phyloP scores from a whole-genome alignment of 306 rosid species.

The Prunus armeniaca region DNA sequence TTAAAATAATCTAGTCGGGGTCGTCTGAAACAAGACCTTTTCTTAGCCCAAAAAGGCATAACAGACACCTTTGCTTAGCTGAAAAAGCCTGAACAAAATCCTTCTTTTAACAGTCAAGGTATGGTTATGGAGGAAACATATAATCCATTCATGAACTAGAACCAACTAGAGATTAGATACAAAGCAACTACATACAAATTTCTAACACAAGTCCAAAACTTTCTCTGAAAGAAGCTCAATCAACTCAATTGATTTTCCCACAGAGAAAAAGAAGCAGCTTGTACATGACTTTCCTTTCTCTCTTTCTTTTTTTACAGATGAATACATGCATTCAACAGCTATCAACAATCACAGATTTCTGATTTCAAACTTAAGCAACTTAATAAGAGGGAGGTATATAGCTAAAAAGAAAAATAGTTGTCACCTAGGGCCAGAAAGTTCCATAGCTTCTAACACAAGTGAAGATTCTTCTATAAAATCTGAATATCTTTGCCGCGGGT shows the following conservation, averaged over 20 bases:
- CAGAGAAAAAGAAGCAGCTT: conserved; percentile 33
- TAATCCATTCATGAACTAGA: neutral
- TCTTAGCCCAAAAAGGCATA: too few relatives aligned
- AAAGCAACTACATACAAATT: conserved; percentile 5
- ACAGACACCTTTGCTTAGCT: too few relatives aligned
- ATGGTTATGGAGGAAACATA: neutral
- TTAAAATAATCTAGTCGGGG: too few relatives aligned
- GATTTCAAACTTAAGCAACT: conserved; percentile 31
- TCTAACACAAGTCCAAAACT: conserved; percentile 22
- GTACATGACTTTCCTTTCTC: conserved; percentile 40
- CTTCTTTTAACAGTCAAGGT: too few relatives aligned
- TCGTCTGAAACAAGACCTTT: too few relatives aligned
- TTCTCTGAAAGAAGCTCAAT: conserved; percentile 20
- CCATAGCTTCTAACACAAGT: conserved; percentile 91
- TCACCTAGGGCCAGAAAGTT: conserved; percentile 99
- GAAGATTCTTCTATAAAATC: conserved; percentile 93
- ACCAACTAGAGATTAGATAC: neutral
- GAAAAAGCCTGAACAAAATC: too few relatives aligned
- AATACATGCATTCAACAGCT: conserved; percentile 50
- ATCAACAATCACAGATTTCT: conserved; percentile 34
- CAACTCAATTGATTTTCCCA: conserved; percentile 25
- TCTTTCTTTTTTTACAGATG: conserved; percentile 57
- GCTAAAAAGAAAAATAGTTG: conserved; percentile 21
- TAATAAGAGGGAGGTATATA: conserved; percentile 18
- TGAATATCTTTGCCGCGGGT: conserved; percentile 73